A percentile compares a stretch with the other conserved stretches of the same genome.
phyloP scores from a whole-genome alignment of 495 filamentous ascomycete genomes.

The Cudoniella acicularis region DNA sequence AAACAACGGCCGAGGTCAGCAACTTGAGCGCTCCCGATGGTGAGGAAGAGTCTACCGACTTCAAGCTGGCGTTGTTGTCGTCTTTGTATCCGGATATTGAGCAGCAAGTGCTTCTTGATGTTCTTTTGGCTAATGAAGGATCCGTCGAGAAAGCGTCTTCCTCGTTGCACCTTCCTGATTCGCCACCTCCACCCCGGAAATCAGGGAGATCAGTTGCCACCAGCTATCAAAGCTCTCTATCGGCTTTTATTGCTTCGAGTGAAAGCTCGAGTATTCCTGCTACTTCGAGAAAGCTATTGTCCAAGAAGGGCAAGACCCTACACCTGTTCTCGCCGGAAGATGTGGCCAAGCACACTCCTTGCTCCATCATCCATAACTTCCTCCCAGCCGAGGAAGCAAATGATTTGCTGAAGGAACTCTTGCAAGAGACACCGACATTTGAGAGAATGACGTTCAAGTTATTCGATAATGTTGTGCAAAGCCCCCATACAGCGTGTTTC shows the following conservation, averaged over 20 bases:
- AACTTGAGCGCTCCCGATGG: constrained; percentile 40
- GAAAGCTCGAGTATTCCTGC: constrained; percentile 22
- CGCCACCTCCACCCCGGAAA: too few relatives aligned
- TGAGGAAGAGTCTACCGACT: constrained; percentile 81
- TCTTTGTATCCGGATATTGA: constrained; percentile 66
- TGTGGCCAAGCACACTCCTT: constrained; percentile 76
- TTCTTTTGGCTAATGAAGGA: constrained; percentile 72
- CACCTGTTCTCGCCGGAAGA: constrained; percentile 78
- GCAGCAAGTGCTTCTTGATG: constrained; percentile 68
- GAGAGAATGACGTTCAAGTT: constrained; percentile 71
- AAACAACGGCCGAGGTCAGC: constrained; percentile 9
- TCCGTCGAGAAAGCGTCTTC: constrained; percentile 62
- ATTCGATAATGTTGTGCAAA: constrained; percentile 79
- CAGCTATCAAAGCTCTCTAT: constrained; percentile 56
- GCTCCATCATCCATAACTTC: constrained; percentile 89
- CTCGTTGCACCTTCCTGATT: constrained; percentile 36
- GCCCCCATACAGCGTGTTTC: constrained; percentile 75
- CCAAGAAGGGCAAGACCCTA: constrained; percentile 75
- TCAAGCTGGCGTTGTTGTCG: constrained; percentile 78
- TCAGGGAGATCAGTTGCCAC: constrained; percentile 34
- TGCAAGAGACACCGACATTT: constrained; percentile 74
- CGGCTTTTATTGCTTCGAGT: constrained; percentile 43
- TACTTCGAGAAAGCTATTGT: constrained; percentile 46
- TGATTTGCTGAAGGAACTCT: constrained; percentile 66
- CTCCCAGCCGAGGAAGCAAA: constrained; percentile 68